Percentiles rank a stretch among this genome's conserved stretches.
These are phyloP conservation scores for Raphidocelis subcapitata DNA, from an alignment of 139 green algal species.

Conservation along the genomic window DNA sequence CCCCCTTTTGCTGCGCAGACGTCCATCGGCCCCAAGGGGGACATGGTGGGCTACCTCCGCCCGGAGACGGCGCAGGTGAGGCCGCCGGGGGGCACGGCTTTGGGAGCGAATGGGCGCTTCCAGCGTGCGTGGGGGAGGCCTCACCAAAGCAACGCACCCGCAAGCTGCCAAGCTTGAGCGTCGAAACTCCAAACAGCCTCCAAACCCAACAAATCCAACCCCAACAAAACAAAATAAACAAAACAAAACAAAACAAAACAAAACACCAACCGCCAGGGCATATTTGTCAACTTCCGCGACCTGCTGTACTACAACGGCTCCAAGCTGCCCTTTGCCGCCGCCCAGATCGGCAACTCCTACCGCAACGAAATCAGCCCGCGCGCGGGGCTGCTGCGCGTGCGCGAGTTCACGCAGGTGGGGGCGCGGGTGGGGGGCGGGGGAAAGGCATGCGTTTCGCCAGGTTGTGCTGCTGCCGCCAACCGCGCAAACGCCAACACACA, in stretches of 20 bases:
- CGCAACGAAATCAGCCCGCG: conserved; percentile 95
- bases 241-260: too few species aligned
- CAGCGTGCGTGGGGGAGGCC: too few species aligned
- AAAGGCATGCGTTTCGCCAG: background rate
- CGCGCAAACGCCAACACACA: background rate
- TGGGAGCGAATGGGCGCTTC: too few species aligned
- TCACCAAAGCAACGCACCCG: too few species aligned
- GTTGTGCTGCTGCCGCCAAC: too few species aligned
- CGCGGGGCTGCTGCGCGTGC: conserved; percentile 91
- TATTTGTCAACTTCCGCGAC: conserved; percentile 95
- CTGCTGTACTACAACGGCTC: conserved; percentile 98
- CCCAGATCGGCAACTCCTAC: conserved; percentile 96
- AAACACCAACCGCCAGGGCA: conserved; percentile 60
- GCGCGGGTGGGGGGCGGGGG: too few species aligned
- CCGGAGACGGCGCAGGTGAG: conserved; percentile 83
- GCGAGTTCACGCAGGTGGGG: conserved; percentile 94
- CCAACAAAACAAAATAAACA: too few species aligned
- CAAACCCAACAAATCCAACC: too few species aligned
- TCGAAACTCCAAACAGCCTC: too few species aligned
- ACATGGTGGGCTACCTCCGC: conserved; percentile 84
- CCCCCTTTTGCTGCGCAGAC: conserved; percentile 41
- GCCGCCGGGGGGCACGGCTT: too few species aligned
- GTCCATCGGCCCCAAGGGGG: conserved; percentile 81
- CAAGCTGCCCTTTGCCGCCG: conserved; percentile 97
- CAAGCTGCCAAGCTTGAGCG: too few species aligned